Evolutionary conservation across 805 yeast genomes (phyloP).

Genomic region (Barnettozyma pratensis): DNA sequence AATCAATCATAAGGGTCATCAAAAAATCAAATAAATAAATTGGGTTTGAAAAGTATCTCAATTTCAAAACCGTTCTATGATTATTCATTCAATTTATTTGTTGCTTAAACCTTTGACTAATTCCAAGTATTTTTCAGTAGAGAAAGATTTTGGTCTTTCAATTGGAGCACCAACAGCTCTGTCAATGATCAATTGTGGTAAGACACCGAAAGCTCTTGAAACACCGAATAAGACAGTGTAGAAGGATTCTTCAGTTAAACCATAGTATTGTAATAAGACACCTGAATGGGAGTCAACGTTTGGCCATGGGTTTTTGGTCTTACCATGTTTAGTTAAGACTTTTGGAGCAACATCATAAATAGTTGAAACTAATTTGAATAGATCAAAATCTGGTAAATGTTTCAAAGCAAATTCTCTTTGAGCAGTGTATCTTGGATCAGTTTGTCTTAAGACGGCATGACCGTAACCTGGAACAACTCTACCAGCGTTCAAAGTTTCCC

Average conservation of each 20-base stretch:
- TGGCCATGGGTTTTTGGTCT: constrained; percentile 93
- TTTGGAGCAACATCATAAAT: constrained; percentile 80
- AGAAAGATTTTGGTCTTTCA: constrained; percentile 91
- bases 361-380: constrained; percentile 72
- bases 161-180: constrained; percentile 78
- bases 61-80: not conserved
- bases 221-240: constrained; percentile 87
- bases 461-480: constrained; percentile 89
- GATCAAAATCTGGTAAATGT: constrained; percentile 73
- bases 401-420: constrained; percentile 76
- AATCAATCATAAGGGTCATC: constrained; percentile 11
- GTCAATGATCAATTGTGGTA: constrained; percentile 81
- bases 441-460: constrained; percentile 82
- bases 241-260: constrained; percentile 75
- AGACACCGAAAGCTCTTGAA: constrained; percentile 80
- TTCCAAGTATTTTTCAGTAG: constrained; percentile 87
- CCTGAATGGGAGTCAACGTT: constrained; percentile 88
- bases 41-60: not conserved
- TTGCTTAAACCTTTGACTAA: constrained; percentile 48
- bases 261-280: constrained; percentile 79
- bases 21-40: constrained; percentile 4
- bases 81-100: constrained; percentile 11
- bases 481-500: constrained; percentile 76
- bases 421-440: constrained; percentile 85
- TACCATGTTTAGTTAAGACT: constrained; percentile 78